Evolutionary conservation across 2,329 filamentous ascomycete genomes (phyloP), one percentile per base, ranked within the genome.

Genomic region (Venturia pyrina): DNA sequence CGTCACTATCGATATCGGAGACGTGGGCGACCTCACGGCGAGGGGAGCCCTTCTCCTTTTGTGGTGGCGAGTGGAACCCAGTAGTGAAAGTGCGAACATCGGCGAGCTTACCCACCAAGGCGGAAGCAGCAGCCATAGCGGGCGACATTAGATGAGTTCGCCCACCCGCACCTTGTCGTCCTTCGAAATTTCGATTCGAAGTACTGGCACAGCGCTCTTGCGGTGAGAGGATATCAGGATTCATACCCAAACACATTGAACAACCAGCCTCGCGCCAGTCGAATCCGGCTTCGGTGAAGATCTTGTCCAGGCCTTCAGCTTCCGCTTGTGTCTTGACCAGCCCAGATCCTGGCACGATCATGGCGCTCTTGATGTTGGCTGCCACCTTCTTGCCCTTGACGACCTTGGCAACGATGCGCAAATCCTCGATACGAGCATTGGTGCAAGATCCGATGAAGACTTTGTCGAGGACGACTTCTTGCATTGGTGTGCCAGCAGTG

Each of bases 181-280:
- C 95, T 77, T 98, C 95, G 71, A 98, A 98, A 79, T 98, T 98
- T 72, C 95, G 90, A 81, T 98, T 98, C 69, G 91, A 96, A 62
- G 95, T 98, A 74, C 89, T 93, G 53, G 95, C 95, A 75, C 95
- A 98, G 73, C 95, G 88, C 80, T 99, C 95, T 76, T 89, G 85
- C 65, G 95, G 93, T 1, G 92, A 87, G 60, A 98, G 85, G 69
- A 99, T 98, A 76, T 99, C 95, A 0, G 95, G 93, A 82, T 99
- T 99, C 93, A 99, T 99, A 75, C 95, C 95, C 65, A 99, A 84
- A 76, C 95, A 98, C 95, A 99, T 99, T 69, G 91, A 96, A 85
- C 95, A 99, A 62, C 95, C 95, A 70, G 95, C 95, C 80, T 99
- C 95, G 75, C 95, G 87, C 93, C 93, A 98, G 77, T 98, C 93